Percentiles rank a stretch among this genome's conserved stretches.
Evolutionary conservation across 106 monocot genomes (phyloP).

Genomic region (Agapanthus africanus): DNA sequence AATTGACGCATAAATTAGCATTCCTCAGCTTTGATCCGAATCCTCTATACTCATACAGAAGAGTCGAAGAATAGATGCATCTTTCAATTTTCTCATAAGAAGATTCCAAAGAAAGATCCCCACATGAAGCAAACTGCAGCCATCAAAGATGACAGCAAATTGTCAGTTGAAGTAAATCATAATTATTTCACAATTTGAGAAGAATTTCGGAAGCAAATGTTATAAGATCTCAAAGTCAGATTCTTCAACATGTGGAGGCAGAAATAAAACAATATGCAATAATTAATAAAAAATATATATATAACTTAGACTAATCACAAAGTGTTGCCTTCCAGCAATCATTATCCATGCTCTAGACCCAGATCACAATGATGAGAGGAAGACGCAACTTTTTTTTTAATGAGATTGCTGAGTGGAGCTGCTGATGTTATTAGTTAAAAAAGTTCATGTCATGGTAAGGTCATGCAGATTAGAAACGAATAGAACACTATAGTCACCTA

Average conservation of each 20-base stretch:
- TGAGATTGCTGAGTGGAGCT: too few species aligned
- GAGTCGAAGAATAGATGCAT: constrained; percentile 81
- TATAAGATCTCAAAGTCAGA: background rate
- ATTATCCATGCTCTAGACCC: too few species aligned
- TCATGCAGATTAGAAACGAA: too few species aligned
- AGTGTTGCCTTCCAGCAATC: too few species aligned
- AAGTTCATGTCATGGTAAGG: too few species aligned
- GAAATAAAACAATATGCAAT: background rate
- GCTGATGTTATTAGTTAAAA: too few species aligned
- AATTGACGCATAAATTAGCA: constrained; percentile 18
- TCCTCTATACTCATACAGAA: constrained; percentile 38
- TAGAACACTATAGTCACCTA: too few species aligned
- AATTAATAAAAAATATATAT: too few species aligned
- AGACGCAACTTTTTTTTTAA: too few species aligned
- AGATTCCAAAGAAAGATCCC: constrained; percentile 51
- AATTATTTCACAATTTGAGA: background rate
- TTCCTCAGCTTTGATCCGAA: constrained; percentile 10
- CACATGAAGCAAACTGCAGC: constrained; percentile 63
- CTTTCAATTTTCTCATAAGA: constrained; percentile 80
- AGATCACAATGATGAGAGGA: too few species aligned
- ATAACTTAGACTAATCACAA: too few species aligned
- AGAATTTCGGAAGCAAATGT: background rate
- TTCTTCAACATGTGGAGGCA: background rate
- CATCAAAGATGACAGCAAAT: constrained; percentile 4
- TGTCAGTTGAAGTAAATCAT: constrained; percentile 3